A percentile compares a stretch with the other conserved stretches of the same genome.
phyloP scores from a whole-genome alignment of 1,139 yeast species.

The Hanseniaspora uvarum region DNA sequence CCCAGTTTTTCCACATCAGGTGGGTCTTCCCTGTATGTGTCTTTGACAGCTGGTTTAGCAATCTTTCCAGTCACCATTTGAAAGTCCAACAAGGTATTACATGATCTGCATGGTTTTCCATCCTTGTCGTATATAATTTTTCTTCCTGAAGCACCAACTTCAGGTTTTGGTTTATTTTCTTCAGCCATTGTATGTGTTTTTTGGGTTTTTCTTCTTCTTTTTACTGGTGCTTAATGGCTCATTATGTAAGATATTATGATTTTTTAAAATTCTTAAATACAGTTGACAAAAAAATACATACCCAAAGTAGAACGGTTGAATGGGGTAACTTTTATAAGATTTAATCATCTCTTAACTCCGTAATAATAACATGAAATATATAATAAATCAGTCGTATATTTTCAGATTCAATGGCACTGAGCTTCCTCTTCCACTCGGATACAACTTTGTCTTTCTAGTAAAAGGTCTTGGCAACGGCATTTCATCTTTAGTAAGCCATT shows the following conservation, averaged over 20 bases:
- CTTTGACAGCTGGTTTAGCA: constrained; percentile 20
- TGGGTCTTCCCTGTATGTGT: constrained; percentile 51
- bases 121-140: constrained; percentile 70
- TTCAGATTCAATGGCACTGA: constrained; percentile 77
- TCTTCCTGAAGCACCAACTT: constrained; percentile 50
- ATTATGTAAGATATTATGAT: no score
- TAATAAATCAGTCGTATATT: constrained; percentile 27
- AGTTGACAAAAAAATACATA: no score
- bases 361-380: neutral
- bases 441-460: constrained; percentile 58
- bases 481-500: constrained; percentile 55
- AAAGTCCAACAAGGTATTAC: constrained; percentile 70
- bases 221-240: neutral
- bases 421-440: constrained; percentile 93
- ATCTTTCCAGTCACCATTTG: constrained; percentile 42
- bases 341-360: neutral
- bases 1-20: constrained; percentile 82
- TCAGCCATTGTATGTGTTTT: neutral
- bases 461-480: constrained; percentile 78
- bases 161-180: neutral
- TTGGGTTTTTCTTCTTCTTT: neutral
- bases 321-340: neutral
- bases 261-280: no score
- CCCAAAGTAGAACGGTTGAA: no score
- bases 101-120: constrained; percentile 91